Percentiles rank a stretch among this genome's conserved stretches.
phyloP scores from a whole-genome alignment of 345 rosid genomes.

The Moricandia arvensis region DNA sequence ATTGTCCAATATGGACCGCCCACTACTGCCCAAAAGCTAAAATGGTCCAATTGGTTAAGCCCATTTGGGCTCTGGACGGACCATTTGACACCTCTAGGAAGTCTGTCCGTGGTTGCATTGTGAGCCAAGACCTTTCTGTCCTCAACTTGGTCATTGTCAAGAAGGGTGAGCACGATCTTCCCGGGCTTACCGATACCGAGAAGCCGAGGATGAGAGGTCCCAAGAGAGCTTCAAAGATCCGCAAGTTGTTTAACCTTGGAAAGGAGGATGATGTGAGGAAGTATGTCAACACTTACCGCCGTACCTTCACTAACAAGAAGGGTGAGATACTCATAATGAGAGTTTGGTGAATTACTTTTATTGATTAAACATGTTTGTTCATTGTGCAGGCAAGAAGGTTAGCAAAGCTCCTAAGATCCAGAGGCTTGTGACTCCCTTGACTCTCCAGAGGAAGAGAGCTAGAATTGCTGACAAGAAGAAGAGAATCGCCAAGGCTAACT shows the following conservation, averaged over 20 bases:
- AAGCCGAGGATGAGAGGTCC: slow-evolving; percentile 97
- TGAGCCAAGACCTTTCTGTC: slow-evolving; percentile 81
- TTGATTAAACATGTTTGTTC: too few species aligned
- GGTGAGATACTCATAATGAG: slow-evolving; percentile 34
- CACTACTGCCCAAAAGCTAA: too few species aligned
- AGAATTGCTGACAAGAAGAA: slow-evolving; percentile 85
- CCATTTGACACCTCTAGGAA: too few species aligned
- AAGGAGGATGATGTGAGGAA: slow-evolving; percentile 94
- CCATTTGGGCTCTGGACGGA: too few species aligned
- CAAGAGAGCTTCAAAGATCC: slow-evolving; percentile 88
- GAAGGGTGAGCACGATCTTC: slow-evolving; percentile 81
- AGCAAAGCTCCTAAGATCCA: slow-evolving; percentile 93
- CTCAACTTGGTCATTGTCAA: slow-evolving; percentile 86
- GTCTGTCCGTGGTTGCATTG: slow-evolving; percentile 92
- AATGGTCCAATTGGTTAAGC: too few species aligned
- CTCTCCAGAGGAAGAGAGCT: slow-evolving; percentile 78
- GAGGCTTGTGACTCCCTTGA: slow-evolving; percentile 88
- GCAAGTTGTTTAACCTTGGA: slow-evolving; percentile 76
- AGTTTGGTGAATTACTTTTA: too few species aligned
- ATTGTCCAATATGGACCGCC: too few species aligned
- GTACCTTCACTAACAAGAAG: slow-evolving; percentile 67
- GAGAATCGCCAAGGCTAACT: slow-evolving; percentile 80
- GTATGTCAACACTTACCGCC: slow-evolving; percentile 83
- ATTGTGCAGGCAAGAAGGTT: slow-evolving; percentile 60
- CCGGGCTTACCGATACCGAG: slow-evolving; percentile 87